Evolutionary conservation across 225 moss, liverwort and hornwort species (phyloP), one percentile per base, ranked within the genome.

Genomic region (Marchantia paleacea): DNA sequence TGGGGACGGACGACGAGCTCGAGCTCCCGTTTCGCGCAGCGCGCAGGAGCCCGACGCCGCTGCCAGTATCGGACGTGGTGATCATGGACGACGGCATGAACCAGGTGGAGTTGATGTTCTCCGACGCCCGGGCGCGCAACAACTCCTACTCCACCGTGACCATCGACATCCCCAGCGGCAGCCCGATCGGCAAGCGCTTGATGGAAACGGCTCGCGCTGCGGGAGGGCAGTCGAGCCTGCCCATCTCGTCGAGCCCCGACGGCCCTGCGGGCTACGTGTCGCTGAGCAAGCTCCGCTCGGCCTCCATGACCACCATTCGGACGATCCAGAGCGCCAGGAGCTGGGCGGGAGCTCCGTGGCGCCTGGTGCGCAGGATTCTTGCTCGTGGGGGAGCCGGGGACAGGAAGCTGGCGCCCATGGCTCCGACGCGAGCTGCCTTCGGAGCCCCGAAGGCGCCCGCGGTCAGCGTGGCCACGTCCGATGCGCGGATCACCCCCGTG

Each of bases 141-240:
- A 77, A 62, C 30, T 39, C 50, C 7, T 77, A 77, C 47, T 39
- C 77, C 8, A 77, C 61, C 61, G 77, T 77, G 47, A 63, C 77
- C 10, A 77, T 77, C 61, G 77, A 77, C 25, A 5, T 77, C 22
- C 77, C 77, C 24, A 49, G 77, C 58, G 39, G 48, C 25, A 5
- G 4, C 24, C 73, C 57, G 57, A 9, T 57, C 57, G 39, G 39
- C 39, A 39, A 39, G 39, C 39, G 39, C 39, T 5, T 39, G 39
- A 2, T 39, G 39, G 39, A 39, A 5, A 39, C 39, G 39, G 39
- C 39, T 2, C 39, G 39, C 39, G 39, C 39, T 5, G 39, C 39
- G 49, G 70, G 31, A 49, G 70, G 31, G 9, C 55, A 75, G 11
- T 51, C 51, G 51, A 30, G 39, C 13, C 30, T 20, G 10, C 16